Evolutionary conservation across 306 rosid genomes (phyloP), one percentile per base, ranked within the genome.

Genomic region (Pterocarpus macrocarpus): DNA sequence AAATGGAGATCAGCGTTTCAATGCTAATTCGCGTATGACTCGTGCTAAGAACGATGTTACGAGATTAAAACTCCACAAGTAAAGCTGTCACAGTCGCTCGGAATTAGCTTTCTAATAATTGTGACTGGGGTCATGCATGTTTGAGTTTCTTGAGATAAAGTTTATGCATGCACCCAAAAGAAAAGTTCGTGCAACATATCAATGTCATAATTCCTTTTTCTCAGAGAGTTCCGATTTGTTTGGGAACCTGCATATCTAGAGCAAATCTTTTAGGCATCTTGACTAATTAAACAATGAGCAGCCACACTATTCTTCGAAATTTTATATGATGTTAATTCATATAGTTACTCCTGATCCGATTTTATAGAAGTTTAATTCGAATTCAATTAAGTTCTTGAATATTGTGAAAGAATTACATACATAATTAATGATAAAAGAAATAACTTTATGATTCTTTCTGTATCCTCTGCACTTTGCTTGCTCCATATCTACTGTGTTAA

Each of bases 381-480:
- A 4, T 9, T 30, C 4, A 74, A 7, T 22, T 41, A 58, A 59
- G 68, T 16, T 35, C 16, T 22, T 22, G 28, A 73, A 28, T 28
- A 6, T 1, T 53, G 30, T 49, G 30, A 1, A 10, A 33, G 50
- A 52, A 38, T n/a, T n/a, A n/a, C n/a, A 17, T 61, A 15, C 50
- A 45, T 34, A 55, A 75, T 45, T 22, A 22, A 22, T 22, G 1
- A 22, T 22, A 22, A 59, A 69, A 69, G 57, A 44, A 44, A 22
- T 2, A 69, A 30, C 39, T 69, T 28, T 12, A 4, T 32, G 2
- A 4, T 47, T 28, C 17, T 17, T 16, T 71, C 4, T 2, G 36
- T 70, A 36, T 71, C 44, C 78, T 13, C 28, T 38, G 76, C 14
- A 49, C 68, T 52, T 72, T 22, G 71, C 55, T 58, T n/a, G 14